Conservation (phyloP, 108 stramenopile genomes). For the Asterionellopsis glacialis region DNA sequence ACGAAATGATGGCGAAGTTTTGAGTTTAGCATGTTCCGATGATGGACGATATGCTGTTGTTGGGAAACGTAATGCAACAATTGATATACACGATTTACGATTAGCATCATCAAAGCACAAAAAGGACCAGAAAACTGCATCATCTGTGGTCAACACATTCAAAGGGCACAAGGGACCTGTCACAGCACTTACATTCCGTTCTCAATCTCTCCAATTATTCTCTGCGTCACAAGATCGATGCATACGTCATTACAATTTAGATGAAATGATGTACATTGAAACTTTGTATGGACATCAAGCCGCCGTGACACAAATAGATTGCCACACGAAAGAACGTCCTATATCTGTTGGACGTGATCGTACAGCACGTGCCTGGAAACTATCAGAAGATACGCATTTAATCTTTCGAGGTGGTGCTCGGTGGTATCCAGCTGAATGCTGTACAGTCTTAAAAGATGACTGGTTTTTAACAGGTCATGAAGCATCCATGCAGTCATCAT, state of each 20-base stretch:
- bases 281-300: slow-evolving; percentile 98
- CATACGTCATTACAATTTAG: slow-evolving; percentile 82
- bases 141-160: slow-evolving; percentile 57
- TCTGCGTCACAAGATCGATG: slow-evolving; percentile 92
- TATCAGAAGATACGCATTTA: slow-evolving; percentile 95
- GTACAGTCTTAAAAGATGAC: slow-evolving; percentile 77
- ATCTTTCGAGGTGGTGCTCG: slow-evolving; percentile 86
- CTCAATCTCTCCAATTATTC: slow-evolving; percentile 82
- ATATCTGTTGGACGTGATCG: slow-evolving; percentile 86
- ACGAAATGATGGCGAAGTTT: slow-evolving; percentile 77
- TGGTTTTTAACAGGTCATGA: slow-evolving; percentile 95
- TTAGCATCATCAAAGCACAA: too few relatives aligned
- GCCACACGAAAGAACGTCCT: slow-evolving; percentile 80
- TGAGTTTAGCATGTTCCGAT: slow-evolving; percentile 86
- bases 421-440: slow-evolving; percentile 68
- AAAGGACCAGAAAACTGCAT: slow-evolving; percentile 17
- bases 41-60: slow-evolving; percentile 91
- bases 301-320: slow-evolving; percentile 79
- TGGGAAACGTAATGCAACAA: slow-evolving; percentile 85
- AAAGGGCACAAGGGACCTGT: slow-evolving; percentile 83
- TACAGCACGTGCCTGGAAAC: slow-evolving; percentile 95
- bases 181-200: slow-evolving; percentile 79
- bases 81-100: slow-evolving; percentile 83
- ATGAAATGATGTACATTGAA: slow-evolving; percentile 95
- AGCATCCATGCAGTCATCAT: slow-evolving; percentile 25